Evolutionary conservation across 73 alveolate genomes (phyloP).

Genomic region (Urostyla sp.): DNA sequence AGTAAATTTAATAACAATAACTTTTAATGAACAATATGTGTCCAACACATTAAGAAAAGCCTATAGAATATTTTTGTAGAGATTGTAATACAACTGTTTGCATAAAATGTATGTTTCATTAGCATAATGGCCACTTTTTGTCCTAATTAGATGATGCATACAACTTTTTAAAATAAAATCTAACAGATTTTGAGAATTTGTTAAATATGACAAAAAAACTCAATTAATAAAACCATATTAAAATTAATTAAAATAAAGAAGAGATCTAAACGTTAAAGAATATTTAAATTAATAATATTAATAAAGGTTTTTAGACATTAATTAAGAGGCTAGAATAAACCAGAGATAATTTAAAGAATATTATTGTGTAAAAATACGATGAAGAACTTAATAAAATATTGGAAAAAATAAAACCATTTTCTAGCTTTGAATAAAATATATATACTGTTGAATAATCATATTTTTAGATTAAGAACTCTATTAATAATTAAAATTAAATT

Average conservation of each 20-base stretch:
- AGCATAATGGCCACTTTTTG: slow-evolving; percentile 79
- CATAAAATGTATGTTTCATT: slow-evolving; percentile 71
- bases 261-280: slow-evolving; percentile 44
- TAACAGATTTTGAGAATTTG: slow-evolving; percentile 59
- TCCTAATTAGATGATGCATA: slow-evolving; percentile 67
- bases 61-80: slow-evolving; percentile 71
- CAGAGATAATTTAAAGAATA: slow-evolving; percentile 57
- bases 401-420: slow-evolving; percentile 58
- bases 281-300: slow-evolving; percentile 50
- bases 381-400: slow-evolving; percentile 62
- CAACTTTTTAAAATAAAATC: slow-evolving; percentile 41
- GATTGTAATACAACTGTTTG: slow-evolving; percentile 71
- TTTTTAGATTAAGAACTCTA: slow-evolving; percentile 47
- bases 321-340: slow-evolving; percentile 67
- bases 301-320: slow-evolving; percentile 64
- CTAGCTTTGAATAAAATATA: slow-evolving; percentile 62
- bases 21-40: too few species aligned
- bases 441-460: slow-evolving; percentile 56
- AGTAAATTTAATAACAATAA: too few species aligned
- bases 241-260: slow-evolving; percentile 22
- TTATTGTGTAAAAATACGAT: slow-evolving; percentile 53
- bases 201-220: slow-evolving; percentile 34
- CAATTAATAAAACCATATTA: neutral
- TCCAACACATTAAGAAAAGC: slow-evolving; percentile 30
- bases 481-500: slow-evolving; percentile 48